Evolutionary conservation across 2,329 filamentous ascomycete species (phyloP).

Genomic region (Kalaharituber pfeilii): DNA sequence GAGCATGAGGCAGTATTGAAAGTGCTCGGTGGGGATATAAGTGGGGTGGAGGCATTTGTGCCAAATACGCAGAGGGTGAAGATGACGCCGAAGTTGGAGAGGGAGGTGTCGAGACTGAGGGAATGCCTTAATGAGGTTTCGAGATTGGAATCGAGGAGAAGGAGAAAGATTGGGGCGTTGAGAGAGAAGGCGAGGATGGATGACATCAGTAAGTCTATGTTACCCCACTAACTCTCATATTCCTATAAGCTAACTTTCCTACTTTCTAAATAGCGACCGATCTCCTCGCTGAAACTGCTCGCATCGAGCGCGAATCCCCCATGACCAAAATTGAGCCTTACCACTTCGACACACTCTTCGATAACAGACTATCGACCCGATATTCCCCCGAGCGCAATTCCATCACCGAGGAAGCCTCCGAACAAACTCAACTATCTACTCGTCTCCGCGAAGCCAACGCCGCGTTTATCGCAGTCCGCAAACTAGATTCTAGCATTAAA

Average conservation of each 20-base stretch:
- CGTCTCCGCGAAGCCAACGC: constrained; percentile 60
- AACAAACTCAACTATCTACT: constrained; percentile 55
- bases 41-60: constrained; percentile 33
- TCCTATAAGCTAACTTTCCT: background rate
- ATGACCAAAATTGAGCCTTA: constrained; percentile 69
- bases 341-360: constrained; percentile 85
- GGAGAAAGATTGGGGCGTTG: constrained; percentile 61
- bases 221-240: background rate
- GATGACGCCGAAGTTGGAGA: constrained; percentile 64
- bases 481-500: constrained; percentile 45
- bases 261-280: constrained; percentile 43
- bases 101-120: constrained; percentile 58
- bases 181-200: constrained; percentile 66
- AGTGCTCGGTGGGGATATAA: constrained; percentile 35
- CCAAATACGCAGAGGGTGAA: constrained; percentile 65
- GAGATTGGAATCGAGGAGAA: constrained; percentile 62
- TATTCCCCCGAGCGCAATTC: constrained; percentile 65
- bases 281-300: constrained; percentile 63
- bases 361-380: constrained; percentile 52
- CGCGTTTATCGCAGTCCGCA: constrained; percentile 56
- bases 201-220: constrained; percentile 49
- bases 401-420: constrained; percentile 51
- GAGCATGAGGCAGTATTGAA: constrained; percentile 57
- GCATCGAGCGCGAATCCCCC: constrained; percentile 70
- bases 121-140: constrained; percentile 69